Evolutionary conservation across 1,139 yeast species (phyloP).

Genomic region (Pneumocystis jirovecii): DNA sequence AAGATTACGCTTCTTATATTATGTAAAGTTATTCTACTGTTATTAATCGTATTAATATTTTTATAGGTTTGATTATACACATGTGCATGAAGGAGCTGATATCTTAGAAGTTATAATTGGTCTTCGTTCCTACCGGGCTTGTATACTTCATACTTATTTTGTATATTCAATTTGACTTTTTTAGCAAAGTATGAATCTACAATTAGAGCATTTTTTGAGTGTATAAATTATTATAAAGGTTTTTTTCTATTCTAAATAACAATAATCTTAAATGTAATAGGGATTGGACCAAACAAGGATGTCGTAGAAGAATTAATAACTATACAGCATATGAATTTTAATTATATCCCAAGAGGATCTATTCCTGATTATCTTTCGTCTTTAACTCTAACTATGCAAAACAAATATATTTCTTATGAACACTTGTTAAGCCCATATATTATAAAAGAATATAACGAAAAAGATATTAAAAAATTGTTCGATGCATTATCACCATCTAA

Average conservation of each 20-base stretch:
- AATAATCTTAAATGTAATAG: constrained; percentile 43
- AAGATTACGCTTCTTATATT: neutral
- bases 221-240: neutral
- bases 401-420: constrained; percentile 45
- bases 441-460: constrained; percentile 44
- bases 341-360: constrained; percentile 34
- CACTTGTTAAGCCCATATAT: constrained; percentile 45
- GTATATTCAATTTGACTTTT: neutral
- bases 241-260: neutral
- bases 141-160: neutral
- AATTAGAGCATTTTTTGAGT: neutral
- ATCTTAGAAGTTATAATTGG: neutral
- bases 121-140: neutral
- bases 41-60: neutral
- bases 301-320: constrained; percentile 36
- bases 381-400: constrained; percentile 33
- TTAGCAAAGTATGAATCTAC: neutral
- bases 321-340: constrained; percentile 39
- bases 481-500: constrained; percentile 41
- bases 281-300: constrained; percentile 45
- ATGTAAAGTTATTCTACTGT: neutral
- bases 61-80: neutral
- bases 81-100: neutral
- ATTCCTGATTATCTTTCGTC: neutral
- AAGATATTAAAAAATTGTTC: constrained; percentile 37